These are phyloP conservation scores for Cystofilobasidium macerans DNA, from an alignment of 768 basidiomycete species.

Conservation along the genomic window DNA sequence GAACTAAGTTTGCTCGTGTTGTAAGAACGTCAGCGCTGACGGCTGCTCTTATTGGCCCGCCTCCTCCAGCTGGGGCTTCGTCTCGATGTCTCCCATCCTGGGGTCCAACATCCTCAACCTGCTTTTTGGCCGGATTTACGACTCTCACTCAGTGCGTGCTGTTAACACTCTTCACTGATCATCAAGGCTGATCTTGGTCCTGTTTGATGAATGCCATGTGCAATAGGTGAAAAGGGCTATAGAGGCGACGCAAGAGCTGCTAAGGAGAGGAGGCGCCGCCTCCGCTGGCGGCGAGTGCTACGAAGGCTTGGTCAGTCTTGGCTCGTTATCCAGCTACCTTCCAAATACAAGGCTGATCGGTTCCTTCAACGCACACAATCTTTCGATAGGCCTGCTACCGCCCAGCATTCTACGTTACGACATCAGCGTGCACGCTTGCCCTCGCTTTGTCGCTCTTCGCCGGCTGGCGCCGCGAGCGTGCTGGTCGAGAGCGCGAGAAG, in stretches of 20 bases:
- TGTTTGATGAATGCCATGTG: not conserved
- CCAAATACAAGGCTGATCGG: not conserved
- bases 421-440: conserved; percentile 1
- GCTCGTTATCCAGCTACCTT: no score
- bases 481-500: conserved; percentile 13
- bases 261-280: not conserved
- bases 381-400: conserved; percentile 19
- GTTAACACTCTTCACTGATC: not conserved
- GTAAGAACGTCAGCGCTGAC: not conserved
- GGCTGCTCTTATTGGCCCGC: not conserved
- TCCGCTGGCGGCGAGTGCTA: conserved; percentile 13
- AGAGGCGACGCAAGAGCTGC: not conserved
- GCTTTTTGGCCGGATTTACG: conserved; percentile 67
- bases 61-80: conserved; percentile 32
- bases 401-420: conserved; percentile 18
- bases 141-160: conserved; percentile 48
- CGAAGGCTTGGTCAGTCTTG: conserved; percentile 11
- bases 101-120: conserved; percentile 78
- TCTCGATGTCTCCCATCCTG: conserved; percentile 57
- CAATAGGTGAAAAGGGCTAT: not conserved
- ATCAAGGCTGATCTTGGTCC: not conserved
- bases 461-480: conserved; percentile 16
- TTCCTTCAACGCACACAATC: not conserved
- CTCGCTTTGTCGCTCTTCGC: conserved; percentile 23
- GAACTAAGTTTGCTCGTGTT: not conserved